A percentile compares a stretch with the other conserved stretches of the same genome.
Evolutionary conservation across 192 early-diverging fungal species (phyloP).

Genomic region (Linnemannia exigua): DNA sequence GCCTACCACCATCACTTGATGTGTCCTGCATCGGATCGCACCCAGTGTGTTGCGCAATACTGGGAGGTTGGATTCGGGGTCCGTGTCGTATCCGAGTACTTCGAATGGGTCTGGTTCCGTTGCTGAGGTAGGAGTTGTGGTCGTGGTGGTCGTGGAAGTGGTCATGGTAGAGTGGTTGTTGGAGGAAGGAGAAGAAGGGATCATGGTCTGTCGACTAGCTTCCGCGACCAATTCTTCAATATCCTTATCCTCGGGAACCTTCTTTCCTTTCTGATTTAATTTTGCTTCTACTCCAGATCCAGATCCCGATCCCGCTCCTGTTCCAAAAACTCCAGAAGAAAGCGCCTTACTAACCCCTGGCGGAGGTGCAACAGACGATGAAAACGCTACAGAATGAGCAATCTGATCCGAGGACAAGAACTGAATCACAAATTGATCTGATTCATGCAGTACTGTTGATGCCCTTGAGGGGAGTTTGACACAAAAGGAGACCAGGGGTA

Average conservation of each 20-base stretch:
- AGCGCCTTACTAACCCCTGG: not conserved
- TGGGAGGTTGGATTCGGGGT: constrained; percentile 63
- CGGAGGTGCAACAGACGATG: constrained; percentile 63
- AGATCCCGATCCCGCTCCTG: not conserved
- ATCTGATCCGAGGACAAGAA: constrained; percentile 70
- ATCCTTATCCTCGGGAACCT: constrained; percentile 26
- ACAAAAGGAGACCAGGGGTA: constrained; percentile 72
- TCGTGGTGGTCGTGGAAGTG: not conserved
- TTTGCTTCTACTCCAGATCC: not conserved
- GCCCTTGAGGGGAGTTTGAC: constrained; percentile 74
- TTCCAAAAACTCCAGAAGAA: not conserved
- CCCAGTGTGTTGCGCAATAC: constrained; percentile 70
- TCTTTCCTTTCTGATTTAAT: not conserved
- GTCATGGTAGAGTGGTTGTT: not conserved
- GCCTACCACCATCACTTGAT: constrained; percentile 64
- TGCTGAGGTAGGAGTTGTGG: too few species aligned
- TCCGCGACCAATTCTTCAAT: constrained; percentile 40
- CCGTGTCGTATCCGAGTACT: constrained; percentile 54
- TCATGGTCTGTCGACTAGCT: constrained; percentile 31
- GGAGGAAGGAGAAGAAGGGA: not conserved
- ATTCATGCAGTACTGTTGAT: constrained; percentile 64
- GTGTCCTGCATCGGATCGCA: constrained; percentile 68
- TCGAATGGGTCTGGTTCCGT: constrained; percentile 60
- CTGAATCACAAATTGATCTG: constrained; percentile 70
- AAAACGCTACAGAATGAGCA: constrained; percentile 69